Evolutionary conservation across 75 land plant genomes (phyloP).

Genomic region (Picea glauca): DNA sequence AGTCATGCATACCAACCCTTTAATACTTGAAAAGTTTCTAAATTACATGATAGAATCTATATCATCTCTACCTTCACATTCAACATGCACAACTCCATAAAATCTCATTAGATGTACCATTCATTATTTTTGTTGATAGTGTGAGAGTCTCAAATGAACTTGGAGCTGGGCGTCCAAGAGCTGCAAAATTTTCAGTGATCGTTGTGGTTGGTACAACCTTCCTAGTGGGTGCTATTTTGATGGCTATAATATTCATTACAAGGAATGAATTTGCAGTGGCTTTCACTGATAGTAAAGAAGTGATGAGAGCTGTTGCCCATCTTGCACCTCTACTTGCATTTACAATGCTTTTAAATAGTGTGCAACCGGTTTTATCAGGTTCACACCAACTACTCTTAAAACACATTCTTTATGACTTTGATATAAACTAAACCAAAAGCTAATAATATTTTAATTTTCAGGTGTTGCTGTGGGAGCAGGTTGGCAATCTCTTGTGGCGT

Average conservation of each 20-base stretch:
- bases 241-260: slow-evolving; percentile 7
- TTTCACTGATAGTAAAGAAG: slow-evolving; percentile 18
- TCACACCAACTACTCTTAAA: too few relatives aligned
- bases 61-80: too few relatives aligned
- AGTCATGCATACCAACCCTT: not conserved
- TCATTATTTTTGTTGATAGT: slow-evolving; percentile 12
- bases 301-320: slow-evolving; percentile 4
- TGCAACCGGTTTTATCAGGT: slow-evolving; percentile 28
- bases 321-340: slow-evolving; percentile 23
- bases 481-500: slow-evolving; percentile 19
- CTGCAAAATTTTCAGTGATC: slow-evolving; percentile 21
- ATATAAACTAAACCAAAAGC: too few relatives aligned
- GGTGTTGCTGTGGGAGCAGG: slow-evolving; percentile 20
- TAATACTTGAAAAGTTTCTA: too few relatives aligned
- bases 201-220: slow-evolving; percentile 18
- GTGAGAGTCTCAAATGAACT: slow-evolving; percentile 37
- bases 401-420: too few relatives aligned
- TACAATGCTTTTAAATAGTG: slow-evolving; percentile 17
- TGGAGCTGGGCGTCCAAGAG: slow-evolving; percentile 28
- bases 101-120: too few relatives aligned
- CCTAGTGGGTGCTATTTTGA: slow-evolving; percentile 17
- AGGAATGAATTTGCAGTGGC: slow-evolving; percentile 23
- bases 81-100: too few relatives aligned
- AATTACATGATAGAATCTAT: too few relatives aligned
- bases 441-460: not conserved